phyloP scores from a whole-genome alignment of 208 protist species.

The Vickermania ingenoplastis region DNA sequence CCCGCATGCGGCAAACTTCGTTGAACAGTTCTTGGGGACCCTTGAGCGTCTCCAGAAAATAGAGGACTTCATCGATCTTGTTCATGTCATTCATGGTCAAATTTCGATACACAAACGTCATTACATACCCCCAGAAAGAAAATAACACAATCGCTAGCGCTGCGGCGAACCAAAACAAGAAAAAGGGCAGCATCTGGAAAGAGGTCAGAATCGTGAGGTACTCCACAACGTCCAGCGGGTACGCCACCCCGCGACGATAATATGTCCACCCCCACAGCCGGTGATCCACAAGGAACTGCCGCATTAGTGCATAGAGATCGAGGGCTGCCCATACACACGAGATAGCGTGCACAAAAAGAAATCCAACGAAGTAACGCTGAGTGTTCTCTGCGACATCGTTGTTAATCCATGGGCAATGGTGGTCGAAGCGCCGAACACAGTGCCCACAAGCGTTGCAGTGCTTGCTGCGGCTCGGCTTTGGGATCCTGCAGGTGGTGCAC shows the following conservation, averaged over 20 bases:
- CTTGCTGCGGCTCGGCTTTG: slow-evolving; percentile 88
- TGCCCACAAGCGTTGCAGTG: slow-evolving; percentile 88
- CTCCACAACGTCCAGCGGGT: slow-evolving; percentile 27
- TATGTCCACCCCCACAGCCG: slow-evolving; percentile 52
- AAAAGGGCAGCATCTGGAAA: slow-evolving; percentile 44
- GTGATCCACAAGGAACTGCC: slow-evolving; percentile 36
- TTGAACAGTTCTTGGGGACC: slow-evolving; percentile 46
- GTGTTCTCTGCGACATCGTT: slow-evolving; percentile 93
- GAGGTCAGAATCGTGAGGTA: slow-evolving; percentile 60
- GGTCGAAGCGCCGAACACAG: slow-evolving; percentile 94
- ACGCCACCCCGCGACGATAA: neutral
- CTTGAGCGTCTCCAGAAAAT: slow-evolving; percentile 41
- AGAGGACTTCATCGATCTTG: slow-evolving; percentile 74
- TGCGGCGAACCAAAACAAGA: slow-evolving; percentile 67
- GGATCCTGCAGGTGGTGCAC: slow-evolving; percentile 64
- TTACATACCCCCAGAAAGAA: slow-evolving; percentile 74
- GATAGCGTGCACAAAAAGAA: slow-evolving; percentile 79
- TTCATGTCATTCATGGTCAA: slow-evolving; percentile 84
- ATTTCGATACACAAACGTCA: slow-evolving; percentile 66
- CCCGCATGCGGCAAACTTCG: slow-evolving; percentile 45
- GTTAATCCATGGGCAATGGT: slow-evolving; percentile 97
- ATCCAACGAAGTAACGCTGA: slow-evolving; percentile 85
- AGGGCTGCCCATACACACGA: slow-evolving; percentile 72
- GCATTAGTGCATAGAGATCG: slow-evolving; percentile 50
- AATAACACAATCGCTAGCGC: slow-evolving; percentile 66